Conservation (phyloP, 495 filamentous ascomycete species). For the Immersiella caudata region DNA sequence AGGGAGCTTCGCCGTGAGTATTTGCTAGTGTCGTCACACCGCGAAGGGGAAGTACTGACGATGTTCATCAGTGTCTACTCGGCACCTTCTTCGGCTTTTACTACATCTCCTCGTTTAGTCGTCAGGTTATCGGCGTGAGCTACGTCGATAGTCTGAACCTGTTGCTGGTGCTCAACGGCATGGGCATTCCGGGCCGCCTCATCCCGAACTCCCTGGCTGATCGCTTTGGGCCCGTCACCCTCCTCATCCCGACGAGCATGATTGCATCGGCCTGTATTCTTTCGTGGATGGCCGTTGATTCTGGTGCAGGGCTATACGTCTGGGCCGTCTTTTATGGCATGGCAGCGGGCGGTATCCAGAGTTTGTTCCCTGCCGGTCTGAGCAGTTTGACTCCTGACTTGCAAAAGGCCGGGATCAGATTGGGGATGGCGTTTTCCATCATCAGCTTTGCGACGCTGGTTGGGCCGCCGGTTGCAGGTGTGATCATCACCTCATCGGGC, state of each 20-base stretch:
- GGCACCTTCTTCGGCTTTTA: constrained; percentile 77
- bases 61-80: constrained; percentile 53
- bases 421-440: constrained; percentile 83
- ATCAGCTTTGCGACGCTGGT: constrained; percentile 72
- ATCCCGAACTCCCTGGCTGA: constrained; percentile 69
- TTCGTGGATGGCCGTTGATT: constrained; percentile 63
- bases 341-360: constrained; percentile 67
- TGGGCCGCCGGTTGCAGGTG: constrained; percentile 75
- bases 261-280: constrained; percentile 58
- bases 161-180: constrained; percentile 73
- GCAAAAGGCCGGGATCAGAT: constrained; percentile 68
- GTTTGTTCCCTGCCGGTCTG: constrained; percentile 64
- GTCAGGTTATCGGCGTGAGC: constrained; percentile 48
- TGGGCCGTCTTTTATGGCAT: constrained; percentile 70
- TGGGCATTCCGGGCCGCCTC: constrained; percentile 65
- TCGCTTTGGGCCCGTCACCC: constrained; percentile 60
- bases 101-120: constrained; percentile 66
- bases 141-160: constrained; percentile 63
- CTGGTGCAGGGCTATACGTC: constrained; percentile 55
- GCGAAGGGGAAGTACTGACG: not conserved
- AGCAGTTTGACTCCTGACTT: constrained; percentile 64
- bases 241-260: constrained; percentile 58
- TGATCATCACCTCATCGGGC: constrained; percentile 57
- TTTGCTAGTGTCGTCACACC: not conserved
- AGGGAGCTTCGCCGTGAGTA: constrained; percentile 56